Percentiles rank a stretch among this genome's conserved stretches.
Evolutionary conservation across 2,329 filamentous ascomycete species (phyloP).

Genomic region (Anisogramma anomala): DNA sequence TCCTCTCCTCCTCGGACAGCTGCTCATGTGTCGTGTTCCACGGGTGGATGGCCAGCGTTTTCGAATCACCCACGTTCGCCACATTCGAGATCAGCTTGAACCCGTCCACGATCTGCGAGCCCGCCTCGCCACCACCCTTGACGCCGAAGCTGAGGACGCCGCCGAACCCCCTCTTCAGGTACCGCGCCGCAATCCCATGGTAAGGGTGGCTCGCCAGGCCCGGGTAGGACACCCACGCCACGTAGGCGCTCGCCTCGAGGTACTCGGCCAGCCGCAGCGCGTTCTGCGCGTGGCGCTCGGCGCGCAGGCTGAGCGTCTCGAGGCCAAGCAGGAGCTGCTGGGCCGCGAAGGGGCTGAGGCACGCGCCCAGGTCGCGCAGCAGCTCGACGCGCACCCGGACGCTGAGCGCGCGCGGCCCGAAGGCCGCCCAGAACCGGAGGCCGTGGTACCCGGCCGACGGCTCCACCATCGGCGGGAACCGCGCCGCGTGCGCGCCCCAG

Average conservation of each 20-base stretch:
- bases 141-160: slow-evolving; percentile 90
- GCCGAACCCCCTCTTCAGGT: slow-evolving; percentile 72
- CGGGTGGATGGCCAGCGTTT: slow-evolving; percentile 89
- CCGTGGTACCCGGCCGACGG: slow-evolving; percentile 84
- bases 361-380: slow-evolving; percentile 71
- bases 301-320: slow-evolving; percentile 80
- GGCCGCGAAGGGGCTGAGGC: slow-evolving; percentile 80
- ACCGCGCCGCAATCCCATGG: slow-evolving; percentile 74
- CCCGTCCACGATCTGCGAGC: slow-evolving; percentile 78
- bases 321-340: slow-evolving; percentile 83
- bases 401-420: slow-evolving; percentile 70
- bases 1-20: slow-evolving; percentile 69
- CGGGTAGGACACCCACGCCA: slow-evolving; percentile 89
- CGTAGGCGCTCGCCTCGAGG: slow-evolving; percentile 71
- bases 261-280: slow-evolving; percentile 68
- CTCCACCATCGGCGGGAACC: slow-evolving; percentile 89
- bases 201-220: slow-evolving; percentile 73
- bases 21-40: slow-evolving; percentile 96
- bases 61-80: slow-evolving; percentile 91
- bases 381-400: slow-evolving; percentile 83
- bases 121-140: slow-evolving; percentile 74
- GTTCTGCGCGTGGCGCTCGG: slow-evolving; percentile 79
- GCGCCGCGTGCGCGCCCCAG: slow-evolving; percentile 72
- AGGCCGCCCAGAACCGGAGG: slow-evolving; percentile 88
- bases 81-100: slow-evolving; percentile 95